Percentiles rank a stretch among this genome's conserved stretches.
Conservation (phyloP, 345 rosid species). For the Dovyalis caffra region DNA sequence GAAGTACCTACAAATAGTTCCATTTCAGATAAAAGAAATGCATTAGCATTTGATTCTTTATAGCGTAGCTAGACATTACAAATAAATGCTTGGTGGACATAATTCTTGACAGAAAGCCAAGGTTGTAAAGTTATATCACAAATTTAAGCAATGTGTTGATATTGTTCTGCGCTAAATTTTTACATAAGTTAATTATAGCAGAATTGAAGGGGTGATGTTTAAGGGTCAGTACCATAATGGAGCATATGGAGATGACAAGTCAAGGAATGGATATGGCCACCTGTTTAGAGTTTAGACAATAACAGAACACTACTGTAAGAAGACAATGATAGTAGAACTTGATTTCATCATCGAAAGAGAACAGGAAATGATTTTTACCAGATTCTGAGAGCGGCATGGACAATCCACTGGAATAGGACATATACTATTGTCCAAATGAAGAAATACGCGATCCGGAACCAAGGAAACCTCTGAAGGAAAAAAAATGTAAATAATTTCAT, state of each 20-base stretch:
- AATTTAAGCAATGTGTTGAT: background rate
- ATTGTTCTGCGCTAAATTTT: background rate
- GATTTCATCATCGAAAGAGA: background rate
- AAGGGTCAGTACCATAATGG: slow-evolving; percentile 67
- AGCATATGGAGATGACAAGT: slow-evolving; percentile 77
- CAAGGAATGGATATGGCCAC: slow-evolving; percentile 99
- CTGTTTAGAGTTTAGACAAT: slow-evolving; percentile 43
- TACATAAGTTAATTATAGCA: background rate
- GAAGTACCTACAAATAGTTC: slow-evolving; percentile 60
- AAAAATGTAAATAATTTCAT: background rate
- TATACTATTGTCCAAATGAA: slow-evolving; percentile 77
- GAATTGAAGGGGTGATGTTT: background rate
- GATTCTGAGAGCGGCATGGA: slow-evolving; percentile 64
- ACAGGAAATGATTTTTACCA: slow-evolving; percentile 48
- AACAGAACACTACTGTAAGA: background rate
- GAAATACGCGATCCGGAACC: slow-evolving; percentile 88
- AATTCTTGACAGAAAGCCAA: background rate
- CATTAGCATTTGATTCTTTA: background rate
- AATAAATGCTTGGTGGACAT: background rate
- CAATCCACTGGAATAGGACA: slow-evolving; percentile 80
- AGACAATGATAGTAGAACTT: background rate
- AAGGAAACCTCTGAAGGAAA: slow-evolving; percentile 70
- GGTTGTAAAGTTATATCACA: background rate
- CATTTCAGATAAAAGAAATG: background rate
- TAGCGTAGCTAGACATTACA: background rate